phyloP scores from a whole-genome alignment of 2,329 filamentous ascomycete genomes.

The Talaromyces sp. region DNA sequence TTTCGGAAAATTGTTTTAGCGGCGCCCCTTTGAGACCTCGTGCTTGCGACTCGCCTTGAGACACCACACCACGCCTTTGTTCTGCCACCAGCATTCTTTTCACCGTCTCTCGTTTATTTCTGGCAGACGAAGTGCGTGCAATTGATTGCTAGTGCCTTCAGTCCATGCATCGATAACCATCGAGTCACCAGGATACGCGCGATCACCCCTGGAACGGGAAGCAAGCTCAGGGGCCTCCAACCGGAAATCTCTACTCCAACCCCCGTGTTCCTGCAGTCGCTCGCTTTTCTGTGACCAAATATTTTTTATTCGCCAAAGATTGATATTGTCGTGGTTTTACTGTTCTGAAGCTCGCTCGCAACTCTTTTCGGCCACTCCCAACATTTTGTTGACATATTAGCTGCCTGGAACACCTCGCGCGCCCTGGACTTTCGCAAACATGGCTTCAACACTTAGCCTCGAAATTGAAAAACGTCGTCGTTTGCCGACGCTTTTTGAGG shows the following conservation, averaged over 20 bases:
- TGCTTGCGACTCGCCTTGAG: not conserved
- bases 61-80: not conserved
- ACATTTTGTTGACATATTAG: not conserved
- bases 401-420: not conserved
- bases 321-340: not conserved
- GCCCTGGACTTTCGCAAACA: not conserved
- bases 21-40: not conserved
- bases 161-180: not conserved
- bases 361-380: not conserved
- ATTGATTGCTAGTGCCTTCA: not conserved
- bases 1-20: slow-evolving; percentile 11
- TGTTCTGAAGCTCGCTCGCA: not conserved
- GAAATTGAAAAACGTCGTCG: slow-evolving; percentile 58
- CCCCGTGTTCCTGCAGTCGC: not conserved
- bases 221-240: not conserved
- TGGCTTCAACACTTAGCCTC: slow-evolving; percentile 8
- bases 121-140: not conserved
- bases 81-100: not conserved
- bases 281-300: not conserved
- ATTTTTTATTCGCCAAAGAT: not conserved
- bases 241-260: not conserved
- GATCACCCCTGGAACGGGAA: not conserved
- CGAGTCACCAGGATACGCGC: not conserved
- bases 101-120: not conserved
- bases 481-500: slow-evolving; percentile 91